A percentile compares a stretch with the other conserved stretches of the same genome.
Evolutionary conservation across 1,284 basidiomycete species (phyloP).

Genomic region (Tilletia walkeri): DNA sequence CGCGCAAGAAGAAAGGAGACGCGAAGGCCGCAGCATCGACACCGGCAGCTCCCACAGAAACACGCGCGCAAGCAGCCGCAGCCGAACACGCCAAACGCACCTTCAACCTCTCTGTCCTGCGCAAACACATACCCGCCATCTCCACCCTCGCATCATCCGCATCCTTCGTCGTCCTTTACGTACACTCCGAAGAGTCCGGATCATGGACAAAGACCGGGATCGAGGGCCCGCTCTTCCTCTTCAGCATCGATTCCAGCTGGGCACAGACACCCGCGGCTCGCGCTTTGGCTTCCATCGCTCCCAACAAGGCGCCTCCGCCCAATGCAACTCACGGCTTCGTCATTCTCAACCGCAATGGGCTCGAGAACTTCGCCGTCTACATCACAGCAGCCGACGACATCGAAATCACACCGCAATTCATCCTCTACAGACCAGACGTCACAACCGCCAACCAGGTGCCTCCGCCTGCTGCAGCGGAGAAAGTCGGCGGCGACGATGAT

Average conservation of each 20-base stretch:
- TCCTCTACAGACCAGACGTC: conserved; percentile 70
- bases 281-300: neutral
- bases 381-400: conserved; percentile 77
- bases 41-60: neutral
- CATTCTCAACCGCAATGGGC: conserved; percentile 80
- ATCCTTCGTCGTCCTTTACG: conserved; percentile 66
- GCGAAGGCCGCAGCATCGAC: neutral
- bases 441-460: neutral
- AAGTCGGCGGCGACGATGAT: neutral
- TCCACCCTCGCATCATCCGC: conserved; percentile 77
- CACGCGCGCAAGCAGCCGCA: neutral
- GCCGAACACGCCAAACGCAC: conserved; percentile 30
- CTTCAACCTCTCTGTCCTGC: conserved; percentile 75
- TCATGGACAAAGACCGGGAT: conserved; percentile 78
- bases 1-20: conserved; percentile 1
- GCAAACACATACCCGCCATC: conserved; percentile 76
- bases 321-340: conserved; percentile 74
- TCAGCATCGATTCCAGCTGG: conserved; percentile 44
- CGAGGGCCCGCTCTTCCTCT: conserved; percentile 85
- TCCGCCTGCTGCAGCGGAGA: neutral
- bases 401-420: conserved; percentile 63
- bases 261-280: neutral
- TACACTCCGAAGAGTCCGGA: conserved; percentile 56
- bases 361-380: conserved; percentile 74
- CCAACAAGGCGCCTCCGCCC: conserved; percentile 23